phyloP scores from a whole-genome alignment of 163 green algal species.

The Scenedesmus sp. region DNA sequence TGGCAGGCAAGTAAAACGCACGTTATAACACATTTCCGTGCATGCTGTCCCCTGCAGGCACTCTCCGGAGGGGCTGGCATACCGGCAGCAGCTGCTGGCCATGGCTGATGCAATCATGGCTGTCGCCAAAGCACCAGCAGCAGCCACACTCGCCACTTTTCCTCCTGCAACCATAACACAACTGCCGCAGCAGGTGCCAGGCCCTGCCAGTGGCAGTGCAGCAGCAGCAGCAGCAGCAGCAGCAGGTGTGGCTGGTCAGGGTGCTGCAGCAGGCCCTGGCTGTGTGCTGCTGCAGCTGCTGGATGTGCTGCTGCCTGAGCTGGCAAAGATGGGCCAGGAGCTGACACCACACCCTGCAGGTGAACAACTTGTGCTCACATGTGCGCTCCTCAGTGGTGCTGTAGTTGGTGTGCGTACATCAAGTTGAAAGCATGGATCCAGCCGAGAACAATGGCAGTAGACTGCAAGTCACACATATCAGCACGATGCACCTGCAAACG shows the following conservation, averaged over 20 bases:
- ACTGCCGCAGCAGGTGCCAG: background rate
- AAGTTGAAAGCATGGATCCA: too few relatives aligned
- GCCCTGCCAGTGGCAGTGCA: background rate
- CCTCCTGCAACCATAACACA: too few relatives aligned
- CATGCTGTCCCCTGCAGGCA: conserved; percentile 3
- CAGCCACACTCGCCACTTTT: too few relatives aligned
- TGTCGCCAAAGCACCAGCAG: background rate
- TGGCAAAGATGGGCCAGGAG: conserved; percentile 36
- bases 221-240: conserved; percentile 31
- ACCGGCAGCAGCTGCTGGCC: conserved; percentile 27
- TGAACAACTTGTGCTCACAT: background rate
- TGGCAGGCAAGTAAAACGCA: background rate
- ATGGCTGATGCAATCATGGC: conserved; percentile 21
- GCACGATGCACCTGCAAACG: too few relatives aligned
- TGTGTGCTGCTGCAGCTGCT: conserved; percentile 35
- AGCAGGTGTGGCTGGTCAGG: conserved; percentile 13
- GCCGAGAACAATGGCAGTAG: too few relatives aligned
- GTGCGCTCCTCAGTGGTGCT: too few relatives aligned
- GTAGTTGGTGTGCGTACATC: too few relatives aligned
- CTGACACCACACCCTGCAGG: conserved; percentile 9
- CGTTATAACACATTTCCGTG: background rate
- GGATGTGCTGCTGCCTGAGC: conserved; percentile 41
- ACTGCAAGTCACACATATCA: too few relatives aligned
- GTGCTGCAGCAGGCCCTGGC: background rate
- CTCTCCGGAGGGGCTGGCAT: background rate